Conservation (phyloP, 1,284 basidiomycete genomes). For the Veloporphyrellus conicus region DNA sequence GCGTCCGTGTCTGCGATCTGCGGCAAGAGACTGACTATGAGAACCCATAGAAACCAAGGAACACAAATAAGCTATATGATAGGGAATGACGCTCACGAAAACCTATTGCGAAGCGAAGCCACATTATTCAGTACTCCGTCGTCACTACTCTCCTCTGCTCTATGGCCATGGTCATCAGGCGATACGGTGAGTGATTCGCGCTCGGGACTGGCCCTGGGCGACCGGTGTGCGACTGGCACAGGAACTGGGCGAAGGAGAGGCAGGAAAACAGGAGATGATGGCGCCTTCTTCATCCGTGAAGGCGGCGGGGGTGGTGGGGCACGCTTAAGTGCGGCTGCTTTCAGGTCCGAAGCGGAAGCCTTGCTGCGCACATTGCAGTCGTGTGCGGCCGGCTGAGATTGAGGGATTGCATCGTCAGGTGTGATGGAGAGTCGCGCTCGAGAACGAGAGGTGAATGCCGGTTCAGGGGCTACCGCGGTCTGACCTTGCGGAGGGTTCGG, state of each 20-base stretch:
- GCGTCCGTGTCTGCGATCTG: conserved; percentile 14
- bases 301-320: conserved; percentile 61
- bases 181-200: conserved; percentile 16
- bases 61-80: background rate
- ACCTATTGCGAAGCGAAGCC: conserved; percentile 45
- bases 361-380: conserved; percentile 35
- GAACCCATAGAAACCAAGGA: background rate
- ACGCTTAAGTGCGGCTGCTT: conserved; percentile 35
- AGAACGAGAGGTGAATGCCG: conserved; percentile 36
- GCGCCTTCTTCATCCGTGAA: conserved; percentile 39
- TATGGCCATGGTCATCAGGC: conserved; percentile 25
- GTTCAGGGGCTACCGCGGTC: conserved; percentile 27
- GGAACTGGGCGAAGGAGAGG: conserved; percentile 45
- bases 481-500: conserved; percentile 8
- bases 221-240: conserved; percentile 30
- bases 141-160: conserved; percentile 13
- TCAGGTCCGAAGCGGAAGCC: conserved; percentile 41
- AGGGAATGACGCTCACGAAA: conserved; percentile 45
- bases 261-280: conserved; percentile 37
- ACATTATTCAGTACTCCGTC: conserved; percentile 33
- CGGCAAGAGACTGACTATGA: background rate
- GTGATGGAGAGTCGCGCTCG: conserved; percentile 40
- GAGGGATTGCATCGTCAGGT: conserved; percentile 23
- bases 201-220: conserved; percentile 22
- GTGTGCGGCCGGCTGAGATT: conserved; percentile 15